Percentiles rank a stretch among this genome's conserved stretches.
phyloP scores from a whole-genome alignment of 257 asterid species.

The Linderniella brevidens region DNA sequence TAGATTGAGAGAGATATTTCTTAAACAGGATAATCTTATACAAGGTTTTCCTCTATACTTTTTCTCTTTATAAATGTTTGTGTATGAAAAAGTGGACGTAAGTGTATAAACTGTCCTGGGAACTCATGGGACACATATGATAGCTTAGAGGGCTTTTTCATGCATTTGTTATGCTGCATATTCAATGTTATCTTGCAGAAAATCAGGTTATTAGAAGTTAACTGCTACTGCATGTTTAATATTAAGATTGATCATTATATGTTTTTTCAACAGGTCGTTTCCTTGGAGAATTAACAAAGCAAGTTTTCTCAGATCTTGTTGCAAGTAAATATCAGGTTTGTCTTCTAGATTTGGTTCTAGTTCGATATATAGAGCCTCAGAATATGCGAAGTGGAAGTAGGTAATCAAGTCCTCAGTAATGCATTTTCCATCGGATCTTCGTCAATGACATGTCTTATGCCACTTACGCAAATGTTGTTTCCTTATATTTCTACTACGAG shows the following conservation, averaged over 20 bases:
- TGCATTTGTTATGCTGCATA: background rate
- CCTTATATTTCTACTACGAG: too few species aligned
- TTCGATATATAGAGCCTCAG: conserved; percentile 1
- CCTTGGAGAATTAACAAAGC: conserved; percentile 88
- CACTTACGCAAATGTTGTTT: too few species aligned
- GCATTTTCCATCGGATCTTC: too few species aligned
- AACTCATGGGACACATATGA: background rate
- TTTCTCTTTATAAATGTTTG: background rate
- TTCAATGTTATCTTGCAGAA: background rate
- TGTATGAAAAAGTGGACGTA: too few species aligned
- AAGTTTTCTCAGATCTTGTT: conserved; percentile 69
- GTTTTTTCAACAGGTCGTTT: conserved; percentile 64
- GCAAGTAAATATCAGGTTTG: conserved; percentile 94
- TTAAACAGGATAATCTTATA: conserved; percentile 97
- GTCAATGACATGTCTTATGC: too few species aligned
- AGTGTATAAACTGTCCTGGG: background rate
- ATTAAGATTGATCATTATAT: conserved; percentile 7
- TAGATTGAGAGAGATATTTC: conserved; percentile 88
- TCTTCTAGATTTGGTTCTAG: conserved; percentile 9
- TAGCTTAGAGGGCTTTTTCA: background rate
- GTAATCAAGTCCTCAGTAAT: too few species aligned
- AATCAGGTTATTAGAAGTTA: background rate
- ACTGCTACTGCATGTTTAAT: conserved; percentile 4
- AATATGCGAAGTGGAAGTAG: background rate
- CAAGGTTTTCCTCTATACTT: conserved; percentile 46